phyloP scores from a whole-genome alignment of 2,329 filamentous ascomycete genomes.

The Rhynchosporium graminicola region DNA sequence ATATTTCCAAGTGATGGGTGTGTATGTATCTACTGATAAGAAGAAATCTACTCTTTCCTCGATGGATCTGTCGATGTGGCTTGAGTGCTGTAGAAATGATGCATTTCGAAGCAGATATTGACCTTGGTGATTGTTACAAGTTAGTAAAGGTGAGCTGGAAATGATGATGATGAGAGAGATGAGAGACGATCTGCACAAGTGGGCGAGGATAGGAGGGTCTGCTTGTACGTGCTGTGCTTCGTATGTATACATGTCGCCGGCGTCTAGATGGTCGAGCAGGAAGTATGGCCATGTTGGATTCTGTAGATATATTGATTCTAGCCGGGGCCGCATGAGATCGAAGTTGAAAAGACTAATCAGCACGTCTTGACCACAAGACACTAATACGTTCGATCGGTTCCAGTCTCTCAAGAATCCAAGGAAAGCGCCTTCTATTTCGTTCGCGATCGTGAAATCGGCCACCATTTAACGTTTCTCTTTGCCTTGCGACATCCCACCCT shows the following conservation, averaged over 20 bases:
- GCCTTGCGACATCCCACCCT: background rate
- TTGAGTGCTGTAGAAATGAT: no score
- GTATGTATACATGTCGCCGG: background rate
- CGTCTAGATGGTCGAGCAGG: background rate
- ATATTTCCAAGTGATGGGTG: no score
- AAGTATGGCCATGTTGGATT: background rate
- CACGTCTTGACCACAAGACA: constrained; percentile 1
- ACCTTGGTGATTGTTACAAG: no score
- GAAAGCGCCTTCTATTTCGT: background rate
- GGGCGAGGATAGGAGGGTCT: no score
- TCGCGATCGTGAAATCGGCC: background rate
- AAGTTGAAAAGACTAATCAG: background rate
- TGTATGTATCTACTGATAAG: no score
- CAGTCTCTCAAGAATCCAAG: background rate
- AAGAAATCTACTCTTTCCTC: no score
- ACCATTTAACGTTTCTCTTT: background rate
- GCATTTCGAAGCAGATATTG: no score
- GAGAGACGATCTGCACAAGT: no score
- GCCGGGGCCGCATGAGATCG: background rate
- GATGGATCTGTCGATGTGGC: no score
- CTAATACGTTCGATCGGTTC: background rate
- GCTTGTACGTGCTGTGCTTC: no score
- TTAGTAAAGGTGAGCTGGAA: no score
- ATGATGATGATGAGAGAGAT: no score
- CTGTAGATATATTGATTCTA: background rate